These are phyloP conservation scores for Dichotomocladium elegans DNA, from an alignment of 371 early-diverging fungal genomes.

Conservation along the genomic window DNA sequence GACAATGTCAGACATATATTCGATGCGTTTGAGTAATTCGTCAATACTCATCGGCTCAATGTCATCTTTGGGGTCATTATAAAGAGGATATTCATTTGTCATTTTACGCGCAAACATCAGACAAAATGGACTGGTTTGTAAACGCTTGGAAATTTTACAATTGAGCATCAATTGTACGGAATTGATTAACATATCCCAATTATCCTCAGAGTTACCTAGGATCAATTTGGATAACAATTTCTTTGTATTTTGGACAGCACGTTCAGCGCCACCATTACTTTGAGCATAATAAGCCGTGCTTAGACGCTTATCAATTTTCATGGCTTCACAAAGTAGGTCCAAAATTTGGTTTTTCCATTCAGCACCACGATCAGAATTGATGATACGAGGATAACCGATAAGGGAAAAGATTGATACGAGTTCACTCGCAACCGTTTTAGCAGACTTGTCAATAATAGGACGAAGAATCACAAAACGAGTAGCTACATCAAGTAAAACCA, in stretches of 20 bases:
- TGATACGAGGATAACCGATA: not conserved
- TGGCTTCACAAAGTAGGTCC: not conserved
- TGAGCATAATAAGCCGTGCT: not conserved
- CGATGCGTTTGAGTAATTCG: not conserved
- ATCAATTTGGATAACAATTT: not conserved
- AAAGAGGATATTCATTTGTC: slow-evolving; percentile 4
- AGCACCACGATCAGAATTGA: not conserved
- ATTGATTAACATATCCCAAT: slow-evolving; percentile 5
- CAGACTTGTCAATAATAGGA: not conserved
- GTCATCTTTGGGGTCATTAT: not conserved
- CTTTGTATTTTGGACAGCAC: not conserved
- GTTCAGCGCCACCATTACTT: not conserved
- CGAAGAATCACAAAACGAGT: not conserved
- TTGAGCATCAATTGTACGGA: slow-evolving; percentile 1
- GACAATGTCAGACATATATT: slow-evolving; percentile 4
- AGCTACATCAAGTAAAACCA: not conserved
- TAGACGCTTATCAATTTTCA: not conserved
- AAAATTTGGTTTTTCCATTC: not conserved
- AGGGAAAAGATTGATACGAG: not conserved
- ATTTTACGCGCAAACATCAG: slow-evolving; percentile 14
- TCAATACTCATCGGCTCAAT: not conserved
- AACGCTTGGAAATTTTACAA: not conserved
- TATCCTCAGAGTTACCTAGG: not conserved
- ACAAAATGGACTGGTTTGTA: slow-evolving; percentile 4
- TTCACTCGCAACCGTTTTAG: not conserved